A percentile compares a stretch with the other conserved stretches of the same genome.
phyloP scores from a whole-genome alignment of 345 rosid genomes.

The Capsella bursapastoris region DNA sequence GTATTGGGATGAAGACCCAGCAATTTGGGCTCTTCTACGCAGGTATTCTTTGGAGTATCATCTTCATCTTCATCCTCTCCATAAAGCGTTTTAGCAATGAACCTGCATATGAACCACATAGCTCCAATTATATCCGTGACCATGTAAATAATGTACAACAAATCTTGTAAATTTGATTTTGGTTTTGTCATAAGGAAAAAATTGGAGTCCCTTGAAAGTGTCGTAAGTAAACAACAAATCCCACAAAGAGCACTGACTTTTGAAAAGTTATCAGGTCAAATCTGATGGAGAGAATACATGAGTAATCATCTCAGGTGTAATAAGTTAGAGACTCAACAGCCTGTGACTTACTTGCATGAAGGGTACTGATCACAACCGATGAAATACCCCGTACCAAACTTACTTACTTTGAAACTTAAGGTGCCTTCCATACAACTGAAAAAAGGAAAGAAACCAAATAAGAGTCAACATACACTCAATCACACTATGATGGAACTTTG shows the following conservation, averaged over 20 bases:
- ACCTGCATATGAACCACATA: constrained; percentile 53
- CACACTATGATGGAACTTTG: background rate
- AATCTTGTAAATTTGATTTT: too few species aligned
- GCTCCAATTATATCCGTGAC: constrained; percentile 25
- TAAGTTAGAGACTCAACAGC: constrained; percentile 15
- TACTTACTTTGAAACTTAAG: constrained; percentile 84
- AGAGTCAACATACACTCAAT: constrained; percentile 15
- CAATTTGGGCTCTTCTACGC: constrained; percentile 79
- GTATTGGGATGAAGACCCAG: constrained; percentile 84
- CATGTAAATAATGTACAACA: background rate
- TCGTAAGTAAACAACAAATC: too few species aligned
- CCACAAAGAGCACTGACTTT: background rate
- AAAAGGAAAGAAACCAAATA: constrained; percentile 35
- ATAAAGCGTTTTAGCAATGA: constrained; percentile 83
- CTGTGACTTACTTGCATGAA: constrained; percentile 82
- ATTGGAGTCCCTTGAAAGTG: too few species aligned
- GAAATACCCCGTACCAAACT: constrained; percentile 84
- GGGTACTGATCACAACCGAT: constrained; percentile 95
- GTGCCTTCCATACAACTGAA: constrained; percentile 91
- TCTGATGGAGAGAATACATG: constrained; percentile 16
- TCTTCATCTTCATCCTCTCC: constrained; percentile 83
- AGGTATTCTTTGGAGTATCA: constrained; percentile 49
- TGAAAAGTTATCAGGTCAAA: background rate
- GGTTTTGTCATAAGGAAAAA: too few species aligned
- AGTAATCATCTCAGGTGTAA: constrained; percentile 6